phyloP scores from a whole-genome alignment of 1,284 basidiomycete species.

The Moesziomyces antarcticus region DNA sequence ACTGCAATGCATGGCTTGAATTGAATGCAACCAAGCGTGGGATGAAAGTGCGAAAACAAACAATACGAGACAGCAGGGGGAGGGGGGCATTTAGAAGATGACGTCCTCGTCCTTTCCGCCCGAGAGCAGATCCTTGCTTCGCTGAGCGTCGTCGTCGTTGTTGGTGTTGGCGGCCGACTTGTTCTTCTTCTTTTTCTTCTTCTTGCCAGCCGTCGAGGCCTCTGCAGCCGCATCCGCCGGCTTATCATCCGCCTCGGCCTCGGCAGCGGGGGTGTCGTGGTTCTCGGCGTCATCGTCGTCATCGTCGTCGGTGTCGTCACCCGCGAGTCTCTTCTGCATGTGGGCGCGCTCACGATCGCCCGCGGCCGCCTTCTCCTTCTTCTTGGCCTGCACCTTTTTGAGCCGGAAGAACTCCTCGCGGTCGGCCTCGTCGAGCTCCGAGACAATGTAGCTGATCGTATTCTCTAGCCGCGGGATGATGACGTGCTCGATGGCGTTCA shows the following conservation, averaged over 20 bases:
- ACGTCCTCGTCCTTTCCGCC: conserved; percentile 67
- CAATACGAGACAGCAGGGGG: not conserved
- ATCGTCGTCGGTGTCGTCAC: conserved; percentile 6
- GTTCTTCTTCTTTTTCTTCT: conserved; percentile 26
- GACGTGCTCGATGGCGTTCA: conserved; percentile 98
- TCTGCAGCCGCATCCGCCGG: not conserved
- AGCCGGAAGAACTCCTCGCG: conserved; percentile 67
- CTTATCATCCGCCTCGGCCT: not conserved
- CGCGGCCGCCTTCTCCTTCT: conserved; percentile 57
- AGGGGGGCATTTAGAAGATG: conserved; percentile 58
- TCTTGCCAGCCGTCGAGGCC: conserved; percentile 1
- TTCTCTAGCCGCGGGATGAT: conserved; percentile 95
- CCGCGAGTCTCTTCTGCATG: conserved; percentile 13
- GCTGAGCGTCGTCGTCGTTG: conserved; percentile 17
- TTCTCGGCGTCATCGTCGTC: conserved; percentile 8
- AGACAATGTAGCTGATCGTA: conserved; percentile 75
- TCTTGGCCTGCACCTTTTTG: conserved; percentile 66
- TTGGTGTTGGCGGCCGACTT: conserved; percentile 2
- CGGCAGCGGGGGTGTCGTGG: not conserved
- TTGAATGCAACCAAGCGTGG: no score
- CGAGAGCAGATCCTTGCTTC: conserved; percentile 54
- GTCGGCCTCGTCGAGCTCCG: conserved; percentile 67
- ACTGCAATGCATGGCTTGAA: no score
- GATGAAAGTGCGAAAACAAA: not conserved
- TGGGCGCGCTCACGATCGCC: conserved; percentile 14